Evolutionary conservation across 768 basidiomycete genomes (phyloP).

Genomic region (Favolaschia claudopus): DNA sequence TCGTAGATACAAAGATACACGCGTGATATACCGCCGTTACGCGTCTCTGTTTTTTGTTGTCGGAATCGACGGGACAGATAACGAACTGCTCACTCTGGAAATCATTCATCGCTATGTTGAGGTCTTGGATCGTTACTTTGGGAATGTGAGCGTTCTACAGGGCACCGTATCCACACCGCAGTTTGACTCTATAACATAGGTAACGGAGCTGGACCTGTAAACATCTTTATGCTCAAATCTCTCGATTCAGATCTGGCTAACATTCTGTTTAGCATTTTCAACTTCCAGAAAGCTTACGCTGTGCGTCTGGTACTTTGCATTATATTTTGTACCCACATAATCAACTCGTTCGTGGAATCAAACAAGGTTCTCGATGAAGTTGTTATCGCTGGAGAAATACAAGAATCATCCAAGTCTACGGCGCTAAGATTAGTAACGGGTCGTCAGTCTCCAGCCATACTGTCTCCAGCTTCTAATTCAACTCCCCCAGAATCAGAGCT

Average conservation of each 20-base stretch:
- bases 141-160: conserved; percentile 61
- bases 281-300: conserved; percentile 95
- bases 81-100: conserved; percentile 91
- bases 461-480: background rate
- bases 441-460: background rate
- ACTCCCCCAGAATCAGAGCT: conserved; percentile 20
- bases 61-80: conserved; percentile 84
- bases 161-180: too few species aligned
- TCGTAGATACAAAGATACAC: conserved; percentile 41
- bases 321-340: too few species aligned
- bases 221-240: background rate
- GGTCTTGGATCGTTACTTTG: conserved; percentile 85
- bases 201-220: conserved; percentile 92
- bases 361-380: conserved; percentile 88
- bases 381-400: conserved; percentile 91
- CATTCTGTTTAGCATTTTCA: conserved; percentile 77
- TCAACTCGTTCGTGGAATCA: conserved; percentile 20
- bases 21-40: conserved; percentile 95
- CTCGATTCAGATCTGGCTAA: conserved; percentile 1
- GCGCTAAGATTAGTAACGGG: conserved; percentile 46
- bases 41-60: conserved; percentile 96
- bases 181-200: conserved; percentile 54
- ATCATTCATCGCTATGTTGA: conserved; percentile 95
- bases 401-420: conserved; percentile 86
- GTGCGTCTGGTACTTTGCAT: conserved; percentile 52